Conservation (phyloP, 1,139 yeast species). For the Schizosaccharomyces versatilis region DNA sequence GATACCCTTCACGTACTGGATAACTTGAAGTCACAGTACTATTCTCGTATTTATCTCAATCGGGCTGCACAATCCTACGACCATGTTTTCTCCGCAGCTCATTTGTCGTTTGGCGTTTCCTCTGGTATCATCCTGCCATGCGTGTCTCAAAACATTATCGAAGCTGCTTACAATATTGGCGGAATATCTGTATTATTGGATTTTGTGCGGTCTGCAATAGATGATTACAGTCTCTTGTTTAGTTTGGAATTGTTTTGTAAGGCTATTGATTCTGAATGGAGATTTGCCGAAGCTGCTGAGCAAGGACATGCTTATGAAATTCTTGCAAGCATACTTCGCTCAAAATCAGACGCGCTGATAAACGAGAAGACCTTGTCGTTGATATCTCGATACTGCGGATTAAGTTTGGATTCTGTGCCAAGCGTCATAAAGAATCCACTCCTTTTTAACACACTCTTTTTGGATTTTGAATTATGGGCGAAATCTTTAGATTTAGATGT, state of each 20-base stretch:
- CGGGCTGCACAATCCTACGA: neutral
- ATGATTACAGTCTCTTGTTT: neutral
- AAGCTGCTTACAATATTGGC: neutral
- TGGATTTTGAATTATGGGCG: conserved; percentile 32
- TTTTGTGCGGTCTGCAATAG: neutral
- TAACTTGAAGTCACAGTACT: neutral
- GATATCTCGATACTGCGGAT: neutral
- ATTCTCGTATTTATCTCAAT: neutral
- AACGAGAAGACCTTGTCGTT: neutral
- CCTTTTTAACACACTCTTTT: conserved; percentile 27
- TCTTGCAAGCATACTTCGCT: neutral
- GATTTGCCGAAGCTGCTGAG: neutral
- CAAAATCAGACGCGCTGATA: neutral
- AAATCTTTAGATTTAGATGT: neutral
- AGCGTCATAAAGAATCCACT: conserved; percentile 21
- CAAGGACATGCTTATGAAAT: neutral
- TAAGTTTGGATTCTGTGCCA: too few species aligned
- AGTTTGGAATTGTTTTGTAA: neutral
- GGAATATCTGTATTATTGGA: neutral
- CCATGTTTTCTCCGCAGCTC: neutral
- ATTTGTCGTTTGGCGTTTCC: neutral
- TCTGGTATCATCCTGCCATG: neutral
- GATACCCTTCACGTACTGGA: neutral
- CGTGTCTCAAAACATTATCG: neutral
- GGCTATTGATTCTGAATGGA: neutral